Conservation (phyloP, 2,329 filamentous ascomycete species). For the Ophiostoma ulmi region DNA sequence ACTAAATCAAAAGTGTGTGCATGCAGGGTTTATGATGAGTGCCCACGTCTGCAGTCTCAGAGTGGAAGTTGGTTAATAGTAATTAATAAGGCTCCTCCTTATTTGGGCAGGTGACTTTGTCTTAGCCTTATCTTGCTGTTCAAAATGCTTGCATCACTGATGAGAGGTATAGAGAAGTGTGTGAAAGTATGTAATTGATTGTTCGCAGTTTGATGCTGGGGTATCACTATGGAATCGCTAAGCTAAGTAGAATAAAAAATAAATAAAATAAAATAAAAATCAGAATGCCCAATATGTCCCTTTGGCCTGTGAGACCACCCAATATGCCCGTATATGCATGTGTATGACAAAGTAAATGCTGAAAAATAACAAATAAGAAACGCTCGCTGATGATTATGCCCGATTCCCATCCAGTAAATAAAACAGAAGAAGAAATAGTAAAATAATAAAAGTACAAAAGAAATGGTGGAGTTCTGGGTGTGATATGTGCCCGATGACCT, state of each 20-base stretch:
- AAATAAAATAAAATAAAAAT: background rate
- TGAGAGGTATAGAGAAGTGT: background rate
- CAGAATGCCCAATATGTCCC: constrained; percentile 12
- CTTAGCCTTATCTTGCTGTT: no score
- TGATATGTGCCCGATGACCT: constrained; percentile 2
- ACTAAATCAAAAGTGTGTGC: background rate
- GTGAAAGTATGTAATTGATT: background rate
- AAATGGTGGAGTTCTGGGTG: background rate
- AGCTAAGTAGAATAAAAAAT: constrained; percentile 2
- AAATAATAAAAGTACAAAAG: constrained; percentile 1
- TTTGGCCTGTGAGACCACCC: constrained; percentile 16
- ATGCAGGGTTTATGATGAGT: background rate
- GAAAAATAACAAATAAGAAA: background rate
- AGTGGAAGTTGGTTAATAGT: background rate
- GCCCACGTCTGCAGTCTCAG: background rate
- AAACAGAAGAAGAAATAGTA: background rate
- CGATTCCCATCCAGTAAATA: background rate
- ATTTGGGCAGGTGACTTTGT: background rate
- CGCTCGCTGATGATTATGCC: constrained; percentile 6
- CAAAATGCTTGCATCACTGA: background rate
- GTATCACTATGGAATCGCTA: constrained; percentile 18
- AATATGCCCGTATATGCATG: constrained; percentile 17
- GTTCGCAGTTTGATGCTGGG: constrained; percentile 11
- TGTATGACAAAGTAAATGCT: background rate
- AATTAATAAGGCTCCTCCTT: background rate